A percentile compares a stretch with the other conserved stretches of the same genome.
Evolutionary conservation across 208 protist genomes (phyloP).

Genomic region (Crithidia sp.): DNA sequence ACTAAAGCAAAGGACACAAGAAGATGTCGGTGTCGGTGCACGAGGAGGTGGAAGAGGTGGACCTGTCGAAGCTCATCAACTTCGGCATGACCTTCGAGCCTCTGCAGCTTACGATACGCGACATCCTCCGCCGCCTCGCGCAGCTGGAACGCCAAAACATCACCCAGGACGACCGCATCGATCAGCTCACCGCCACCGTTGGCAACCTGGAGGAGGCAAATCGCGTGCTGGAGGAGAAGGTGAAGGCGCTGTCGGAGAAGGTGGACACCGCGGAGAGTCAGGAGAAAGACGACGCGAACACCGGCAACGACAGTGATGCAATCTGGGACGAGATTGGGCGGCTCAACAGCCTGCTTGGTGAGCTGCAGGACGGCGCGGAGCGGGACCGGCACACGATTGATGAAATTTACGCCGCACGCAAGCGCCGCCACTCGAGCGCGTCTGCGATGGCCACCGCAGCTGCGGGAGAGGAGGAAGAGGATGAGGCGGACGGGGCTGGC

Average conservation of each 20-base stretch:
- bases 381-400: constrained; percentile 74
- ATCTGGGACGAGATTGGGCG: constrained; percentile 70
- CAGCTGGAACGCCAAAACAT: constrained; percentile 29
- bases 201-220: constrained; percentile 31
- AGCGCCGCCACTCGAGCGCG: constrained; percentile 25
- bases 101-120: constrained; percentile 72
- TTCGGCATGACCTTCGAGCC: constrained; percentile 75
- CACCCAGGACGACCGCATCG: constrained; percentile 55
- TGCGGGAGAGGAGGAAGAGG: background rate
- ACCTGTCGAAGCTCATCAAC: constrained; percentile 84
- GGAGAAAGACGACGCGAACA: constrained; percentile 1
- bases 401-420: constrained; percentile 82
- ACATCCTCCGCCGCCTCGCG: constrained; percentile 60
- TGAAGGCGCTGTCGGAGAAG: constrained; percentile 22
- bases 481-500: background rate
- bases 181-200: constrained; percentile 53
- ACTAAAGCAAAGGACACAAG: background rate
- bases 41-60: constrained; percentile 46
- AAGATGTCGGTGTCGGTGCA: constrained; percentile 23
- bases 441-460: constrained; percentile 2
- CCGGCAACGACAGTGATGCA: constrained; percentile 31
- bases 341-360: constrained; percentile 62
- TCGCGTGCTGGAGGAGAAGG: constrained; percentile 25
- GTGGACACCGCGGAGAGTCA: background rate
- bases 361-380: constrained; percentile 50